Evolutionary conservation across 305 asterid genomes (phyloP), one percentile per base, ranked within the genome.

Genomic region (Nicotiana rustica): DNA sequence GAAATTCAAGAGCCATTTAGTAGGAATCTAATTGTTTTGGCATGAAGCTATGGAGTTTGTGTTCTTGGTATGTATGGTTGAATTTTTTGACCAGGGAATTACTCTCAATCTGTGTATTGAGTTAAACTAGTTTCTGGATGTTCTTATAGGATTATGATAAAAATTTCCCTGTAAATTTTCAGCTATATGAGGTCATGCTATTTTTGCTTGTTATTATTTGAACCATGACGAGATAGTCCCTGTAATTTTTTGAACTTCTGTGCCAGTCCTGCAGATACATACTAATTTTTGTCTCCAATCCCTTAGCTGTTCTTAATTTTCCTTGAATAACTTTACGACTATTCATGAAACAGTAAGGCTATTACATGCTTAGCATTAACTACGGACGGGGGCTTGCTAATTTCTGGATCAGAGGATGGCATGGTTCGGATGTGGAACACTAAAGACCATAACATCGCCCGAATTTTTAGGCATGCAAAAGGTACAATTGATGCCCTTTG

Each of bases 361-460:
- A 88, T 96, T 81, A 94, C 97, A 68, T 91, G 95, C 93, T 88
- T 96, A 92, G 91, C 95, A 52, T 88, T 91, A 79, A 91, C 94
- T 82, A 88, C 86, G 83, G 97, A 93, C 83, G 97, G 98, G 38
- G 83, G 62, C 67, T 88, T 92, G 56, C 86, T 96, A 85, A 89
- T 91, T 62, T 93, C 97, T 87, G 98, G 97, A 80, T 92, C 98
- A 64, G 97, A 93, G 85, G 97, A 96, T 89, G 99, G 98, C 80
- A 88, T 91, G 93, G 81, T 96, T 83, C 90, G 98, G 86, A 92
- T 93, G 80, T 94, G 97, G 98, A 93, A 94, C 84, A 91, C 97
- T 52, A 91, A 87, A 86, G 90, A 90, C 61, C 87, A 88, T 79
- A 94, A 86, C 85, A 92, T 91, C 41, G 60, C 76, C 82, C 98